Evolutionary conservation across 305 asterid genomes (phyloP).

Genomic region (Nicotiana rustica): DNA sequence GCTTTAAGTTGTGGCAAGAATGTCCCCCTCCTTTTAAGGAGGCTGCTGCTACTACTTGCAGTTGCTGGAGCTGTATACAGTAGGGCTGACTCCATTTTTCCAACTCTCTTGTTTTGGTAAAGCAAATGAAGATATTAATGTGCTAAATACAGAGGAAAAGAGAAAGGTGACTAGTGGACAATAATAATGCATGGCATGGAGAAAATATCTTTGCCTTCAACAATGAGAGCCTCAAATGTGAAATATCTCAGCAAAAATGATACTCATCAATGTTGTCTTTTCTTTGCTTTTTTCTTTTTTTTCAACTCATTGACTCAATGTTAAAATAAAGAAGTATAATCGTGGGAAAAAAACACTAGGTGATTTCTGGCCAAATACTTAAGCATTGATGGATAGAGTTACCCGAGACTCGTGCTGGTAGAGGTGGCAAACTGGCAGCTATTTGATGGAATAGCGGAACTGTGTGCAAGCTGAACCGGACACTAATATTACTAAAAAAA

Average conservation of each 20-base stretch:
- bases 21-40: neutral
- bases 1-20: neutral
- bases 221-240: conserved; percentile 26
- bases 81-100: conserved; percentile 31
- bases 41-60: neutral
- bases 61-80: conserved; percentile 17
- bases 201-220: conserved; percentile 31
- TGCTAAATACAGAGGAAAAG: neutral
- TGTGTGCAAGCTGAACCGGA: neutral
- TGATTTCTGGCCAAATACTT: neutral
- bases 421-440: neutral
- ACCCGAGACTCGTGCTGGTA: neutral
- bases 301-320: neutral
- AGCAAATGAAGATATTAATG: neutral
- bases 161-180: neutral
- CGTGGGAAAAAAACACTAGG: too few species aligned
- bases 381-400: too few species aligned
- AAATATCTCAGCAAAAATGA: neutral
- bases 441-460: neutral
- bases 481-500: too few species aligned
- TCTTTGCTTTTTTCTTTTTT: neutral
- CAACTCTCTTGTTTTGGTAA: neutral
- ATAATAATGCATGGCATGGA: neutral
- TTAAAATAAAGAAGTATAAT: neutral
- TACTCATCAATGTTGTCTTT: neutral